A percentile compares a stretch with the other conserved stretches of the same genome.
These are phyloP conservation scores for Pleurotus pulmonarius DNA, from an alignment of 768 basidiomycete species.

Conservation along the genomic window DNA sequence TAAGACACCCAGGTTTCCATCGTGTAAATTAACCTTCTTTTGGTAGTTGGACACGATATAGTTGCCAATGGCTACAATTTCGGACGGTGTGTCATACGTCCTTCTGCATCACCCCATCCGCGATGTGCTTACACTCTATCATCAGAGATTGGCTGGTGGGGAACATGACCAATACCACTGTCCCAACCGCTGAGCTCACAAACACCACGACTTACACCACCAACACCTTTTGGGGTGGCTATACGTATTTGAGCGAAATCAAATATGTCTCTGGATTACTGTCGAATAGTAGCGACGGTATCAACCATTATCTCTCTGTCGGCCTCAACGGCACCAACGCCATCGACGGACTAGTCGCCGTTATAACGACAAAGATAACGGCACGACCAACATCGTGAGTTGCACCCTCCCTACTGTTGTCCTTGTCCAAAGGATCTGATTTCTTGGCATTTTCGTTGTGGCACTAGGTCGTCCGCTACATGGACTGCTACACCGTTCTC, in stretches of 20 bases:
- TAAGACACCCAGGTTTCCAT: neutral
- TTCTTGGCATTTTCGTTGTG: neutral
- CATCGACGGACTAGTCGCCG: conserved; percentile 79
- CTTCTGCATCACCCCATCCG: neutral
- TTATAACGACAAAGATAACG: conserved; percentile 70
- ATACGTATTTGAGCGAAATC: conserved; percentile 70
- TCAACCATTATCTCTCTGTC: conserved; percentile 66
- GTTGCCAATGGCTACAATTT: conserved; percentile 49
- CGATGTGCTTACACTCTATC: neutral
- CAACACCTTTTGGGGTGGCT: conserved; percentile 58
- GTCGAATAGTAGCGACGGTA: conserved; percentile 60
- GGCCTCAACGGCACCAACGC: conserved; percentile 50
- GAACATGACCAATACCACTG: conserved; percentile 60
- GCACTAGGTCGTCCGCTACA: neutral
- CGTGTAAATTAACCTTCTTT: conserved; percentile 4
- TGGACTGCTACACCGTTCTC: neutral
- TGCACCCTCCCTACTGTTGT: neutral
- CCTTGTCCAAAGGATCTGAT: neutral
- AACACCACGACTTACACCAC: conserved; percentile 62
- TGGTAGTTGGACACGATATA: conserved; percentile 63
- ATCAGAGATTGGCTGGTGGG: conserved; percentile 79
- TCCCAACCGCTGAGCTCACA: conserved; percentile 48
- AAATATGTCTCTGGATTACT: conserved; percentile 68
- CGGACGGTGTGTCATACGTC: conserved; percentile 2
- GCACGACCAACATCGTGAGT: conserved; percentile 20